Evolutionary conservation across 768 basidiomycete species (phyloP).

Genomic region (Termitomyces titanicus): DNA sequence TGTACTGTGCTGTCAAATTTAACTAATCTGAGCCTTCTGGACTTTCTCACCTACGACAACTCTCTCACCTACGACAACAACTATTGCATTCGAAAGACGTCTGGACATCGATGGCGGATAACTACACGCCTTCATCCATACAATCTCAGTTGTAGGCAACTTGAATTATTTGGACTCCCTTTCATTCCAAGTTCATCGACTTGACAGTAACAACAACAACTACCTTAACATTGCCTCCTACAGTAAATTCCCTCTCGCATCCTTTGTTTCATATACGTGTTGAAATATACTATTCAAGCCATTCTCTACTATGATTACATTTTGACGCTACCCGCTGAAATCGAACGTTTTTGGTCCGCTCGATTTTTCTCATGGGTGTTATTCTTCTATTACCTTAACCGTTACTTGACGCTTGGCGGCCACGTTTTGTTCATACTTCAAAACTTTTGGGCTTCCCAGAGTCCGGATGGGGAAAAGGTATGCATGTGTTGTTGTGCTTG

Average conservation of each 20-base stretch:
- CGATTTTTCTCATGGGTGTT: constrained; percentile 26
- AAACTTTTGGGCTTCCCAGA: constrained; percentile 27
- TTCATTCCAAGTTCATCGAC: background rate
- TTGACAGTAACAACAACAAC: background rate
- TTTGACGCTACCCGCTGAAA: constrained; percentile 40
- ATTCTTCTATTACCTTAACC: constrained; percentile 39
- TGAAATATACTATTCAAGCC: too few species aligned
- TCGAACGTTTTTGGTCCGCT: constrained; percentile 40
- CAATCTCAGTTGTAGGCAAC: too few species aligned
- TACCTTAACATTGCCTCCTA: constrained; percentile 13
- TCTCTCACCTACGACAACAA: too few species aligned
- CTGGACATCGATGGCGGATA: too few species aligned
- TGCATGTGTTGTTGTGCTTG: constrained; percentile 1
- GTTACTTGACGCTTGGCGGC: constrained; percentile 36
- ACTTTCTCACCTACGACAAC: too few species aligned
- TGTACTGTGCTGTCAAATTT: too few species aligned
- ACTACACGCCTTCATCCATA: too few species aligned
- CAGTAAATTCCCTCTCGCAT: constrained; percentile 6
- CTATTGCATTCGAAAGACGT: too few species aligned
- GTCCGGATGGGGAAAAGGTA: constrained; percentile 21
- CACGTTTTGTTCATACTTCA: constrained; percentile 33
- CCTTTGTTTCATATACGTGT: background rate
- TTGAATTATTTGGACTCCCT: constrained; percentile 2
- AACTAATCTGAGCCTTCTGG: too few species aligned
- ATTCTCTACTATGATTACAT: constrained; percentile 47